Conservation (phyloP, 169 alveolate genomes). For the Perkinsus olseni region DNA sequence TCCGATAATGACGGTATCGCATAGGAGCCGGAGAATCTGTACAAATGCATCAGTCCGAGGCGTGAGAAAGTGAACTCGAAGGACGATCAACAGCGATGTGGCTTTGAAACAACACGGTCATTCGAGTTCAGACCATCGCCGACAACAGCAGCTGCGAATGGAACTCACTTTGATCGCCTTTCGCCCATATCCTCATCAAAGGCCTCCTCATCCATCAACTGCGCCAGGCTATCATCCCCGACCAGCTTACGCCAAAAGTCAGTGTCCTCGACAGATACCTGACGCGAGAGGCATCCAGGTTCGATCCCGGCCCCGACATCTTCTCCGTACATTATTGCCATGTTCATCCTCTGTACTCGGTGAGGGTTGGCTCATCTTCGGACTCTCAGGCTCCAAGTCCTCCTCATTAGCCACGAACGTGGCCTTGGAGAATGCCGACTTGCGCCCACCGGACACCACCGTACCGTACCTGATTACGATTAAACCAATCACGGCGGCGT, state of each 20-base stretch:
- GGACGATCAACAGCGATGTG: too few species aligned
- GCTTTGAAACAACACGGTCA: too few species aligned
- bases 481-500: neutral
- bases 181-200: neutral
- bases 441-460: neutral
- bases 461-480: neutral
- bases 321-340: neutral
- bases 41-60: neutral
- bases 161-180: neutral
- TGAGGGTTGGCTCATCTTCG: neutral
- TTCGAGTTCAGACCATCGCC: too few species aligned
- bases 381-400: neutral
- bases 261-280: neutral
- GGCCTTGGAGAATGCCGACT: neutral
- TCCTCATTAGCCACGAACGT: neutral
- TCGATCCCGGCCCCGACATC: neutral
- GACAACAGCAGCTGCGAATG: too few species aligned
- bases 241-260: neutral
- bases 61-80: neutral
- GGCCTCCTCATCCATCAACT: neutral
- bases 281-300: neutral
- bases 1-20: neutral
- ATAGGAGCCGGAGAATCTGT: neutral
- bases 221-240: neutral
- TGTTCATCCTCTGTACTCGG: neutral